These are phyloP conservation scores for Tetrahymena elliotti DNA, from an alignment of 73 alveolate genomes.

Conservation along the genomic window DNA sequence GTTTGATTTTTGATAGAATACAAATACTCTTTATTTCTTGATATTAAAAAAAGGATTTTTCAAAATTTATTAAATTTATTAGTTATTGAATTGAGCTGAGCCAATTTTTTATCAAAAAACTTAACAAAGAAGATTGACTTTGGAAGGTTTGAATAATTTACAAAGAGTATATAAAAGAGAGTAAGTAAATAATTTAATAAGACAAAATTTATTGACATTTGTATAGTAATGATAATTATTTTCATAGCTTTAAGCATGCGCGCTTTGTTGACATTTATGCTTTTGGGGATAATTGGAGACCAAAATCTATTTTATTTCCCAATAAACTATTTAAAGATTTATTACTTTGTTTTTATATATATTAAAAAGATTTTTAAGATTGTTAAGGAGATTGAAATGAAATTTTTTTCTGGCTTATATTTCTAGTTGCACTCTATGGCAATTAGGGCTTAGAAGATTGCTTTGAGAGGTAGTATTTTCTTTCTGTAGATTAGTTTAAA, in stretches of 20 bases:
- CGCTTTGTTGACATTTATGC: neutral
- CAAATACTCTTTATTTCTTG: neutral
- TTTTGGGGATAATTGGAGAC: neutral
- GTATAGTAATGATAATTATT: neutral
- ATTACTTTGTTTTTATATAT: neutral
- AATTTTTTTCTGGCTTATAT: neutral
- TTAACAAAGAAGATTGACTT: too few species aligned
- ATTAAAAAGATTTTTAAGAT: neutral
- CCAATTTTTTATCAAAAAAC: neutral
- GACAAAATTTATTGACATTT: neutral
- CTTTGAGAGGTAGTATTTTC: neutral
- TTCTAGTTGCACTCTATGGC: neutral
- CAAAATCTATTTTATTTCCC: neutral
- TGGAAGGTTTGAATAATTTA: neutral
- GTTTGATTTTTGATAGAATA: neutral
- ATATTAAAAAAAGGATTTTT: neutral
- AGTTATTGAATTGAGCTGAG: neutral
- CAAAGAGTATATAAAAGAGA: neutral
- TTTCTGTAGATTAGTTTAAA: neutral
- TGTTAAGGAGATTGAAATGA: neutral
- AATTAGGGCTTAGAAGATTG: neutral
- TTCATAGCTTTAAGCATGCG: neutral
- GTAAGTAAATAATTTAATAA: neutral
- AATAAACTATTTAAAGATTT: neutral
- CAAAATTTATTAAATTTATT: neutral